These are phyloP conservation scores for Symbiodinium pilosum DNA, from an alignment of 73 alveolate species.

Conservation along the genomic window DNA sequence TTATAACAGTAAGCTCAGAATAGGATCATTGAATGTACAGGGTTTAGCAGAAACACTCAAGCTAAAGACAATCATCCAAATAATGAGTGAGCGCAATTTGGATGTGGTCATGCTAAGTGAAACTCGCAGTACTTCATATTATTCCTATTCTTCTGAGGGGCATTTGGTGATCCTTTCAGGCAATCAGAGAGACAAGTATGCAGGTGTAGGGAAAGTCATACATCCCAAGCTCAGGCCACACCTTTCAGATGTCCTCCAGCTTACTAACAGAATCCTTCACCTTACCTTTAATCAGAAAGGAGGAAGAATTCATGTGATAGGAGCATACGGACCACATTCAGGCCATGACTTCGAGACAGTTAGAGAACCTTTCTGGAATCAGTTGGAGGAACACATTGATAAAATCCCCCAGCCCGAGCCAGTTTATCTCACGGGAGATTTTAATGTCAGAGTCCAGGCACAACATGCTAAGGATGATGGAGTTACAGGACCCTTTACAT, in stretches of 20 bases:
- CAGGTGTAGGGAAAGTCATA: not conserved
- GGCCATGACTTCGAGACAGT: not conserved
- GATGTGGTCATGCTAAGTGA: not conserved
- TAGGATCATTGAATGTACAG: not conserved
- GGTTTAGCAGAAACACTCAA: not conserved
- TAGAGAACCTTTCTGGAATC: not conserved
- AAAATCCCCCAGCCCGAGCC: conserved; percentile 11
- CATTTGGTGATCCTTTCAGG: not conserved
- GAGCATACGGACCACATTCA: not conserved
- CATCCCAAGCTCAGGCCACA: not conserved
- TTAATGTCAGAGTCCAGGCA: not conserved
- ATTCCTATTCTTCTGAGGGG: not conserved
- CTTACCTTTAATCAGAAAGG: not conserved
- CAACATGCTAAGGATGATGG: not conserved
- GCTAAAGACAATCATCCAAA: not conserved
- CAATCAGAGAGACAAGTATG: not conserved
- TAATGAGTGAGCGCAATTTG: not conserved
- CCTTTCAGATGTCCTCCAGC: not conserved
- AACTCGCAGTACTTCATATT: not conserved
- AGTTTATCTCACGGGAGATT: not conserved
- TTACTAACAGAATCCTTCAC: not conserved
- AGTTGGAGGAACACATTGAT: not conserved
- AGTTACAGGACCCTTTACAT: not conserved
- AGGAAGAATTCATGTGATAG: not conserved
- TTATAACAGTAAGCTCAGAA: not conserved